Percentiles rank a stretch among this genome's conserved stretches.
These are phyloP conservation scores for Nothopassalora personata DNA, from an alignment of 2,329 filamentous ascomycete genomes.

Conservation along the genomic window DNA sequence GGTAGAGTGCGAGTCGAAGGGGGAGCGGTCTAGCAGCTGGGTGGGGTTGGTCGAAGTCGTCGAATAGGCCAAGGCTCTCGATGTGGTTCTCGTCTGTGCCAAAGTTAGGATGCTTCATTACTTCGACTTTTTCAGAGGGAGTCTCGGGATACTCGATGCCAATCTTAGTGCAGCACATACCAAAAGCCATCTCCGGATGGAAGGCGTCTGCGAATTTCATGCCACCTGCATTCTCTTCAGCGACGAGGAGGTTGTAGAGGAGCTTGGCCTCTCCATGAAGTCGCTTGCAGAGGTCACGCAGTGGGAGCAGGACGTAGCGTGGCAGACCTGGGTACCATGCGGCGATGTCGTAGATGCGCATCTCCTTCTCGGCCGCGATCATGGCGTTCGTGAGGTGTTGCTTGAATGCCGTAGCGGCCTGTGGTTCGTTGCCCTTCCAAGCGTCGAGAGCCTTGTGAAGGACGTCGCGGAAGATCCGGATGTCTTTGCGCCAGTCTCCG, in stretches of 20 bases:
- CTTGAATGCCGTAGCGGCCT: neutral
- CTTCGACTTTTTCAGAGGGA: neutral
- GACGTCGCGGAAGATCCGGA: neutral
- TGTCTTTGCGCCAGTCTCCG: neutral
- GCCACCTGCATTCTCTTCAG: neutral
- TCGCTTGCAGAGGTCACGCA: neutral
- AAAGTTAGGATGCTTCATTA: neutral
- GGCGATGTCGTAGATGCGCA: neutral
- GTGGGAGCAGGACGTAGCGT: neutral
- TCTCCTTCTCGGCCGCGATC: neutral
- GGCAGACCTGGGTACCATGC: neutral
- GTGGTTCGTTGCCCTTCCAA: neutral
- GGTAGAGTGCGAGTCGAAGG: neutral
- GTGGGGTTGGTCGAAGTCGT: neutral
- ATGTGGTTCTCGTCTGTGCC: neutral
- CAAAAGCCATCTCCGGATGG: neutral
- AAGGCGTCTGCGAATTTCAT: neutral
- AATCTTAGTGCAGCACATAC: neutral
- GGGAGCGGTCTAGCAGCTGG: neutral
- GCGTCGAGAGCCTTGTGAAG: neutral
- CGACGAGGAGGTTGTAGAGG: neutral
- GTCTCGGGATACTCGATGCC: neutral
- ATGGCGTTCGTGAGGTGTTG: neutral
- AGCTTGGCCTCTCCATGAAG: neutral
- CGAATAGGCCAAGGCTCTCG: neutral